phyloP scores from a whole-genome alignment of 345 rosid genomes.

The Linum lewisii region DNA sequence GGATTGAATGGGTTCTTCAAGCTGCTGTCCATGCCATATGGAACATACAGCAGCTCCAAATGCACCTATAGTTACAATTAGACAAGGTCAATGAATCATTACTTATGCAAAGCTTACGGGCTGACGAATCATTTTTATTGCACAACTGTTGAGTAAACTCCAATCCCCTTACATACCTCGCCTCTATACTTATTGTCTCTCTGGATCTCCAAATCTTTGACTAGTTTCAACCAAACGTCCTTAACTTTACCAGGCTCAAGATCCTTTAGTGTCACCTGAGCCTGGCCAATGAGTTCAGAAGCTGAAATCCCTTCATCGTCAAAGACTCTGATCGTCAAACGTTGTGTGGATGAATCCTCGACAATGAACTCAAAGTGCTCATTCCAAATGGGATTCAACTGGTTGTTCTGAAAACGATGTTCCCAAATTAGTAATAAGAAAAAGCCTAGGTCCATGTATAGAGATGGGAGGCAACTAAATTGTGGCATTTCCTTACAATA shows the following conservation, averaged over 20 bases:
- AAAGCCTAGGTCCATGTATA: not conserved
- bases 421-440: not conserved
- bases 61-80: constrained; percentile 71
- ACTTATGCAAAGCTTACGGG: too few species aligned
- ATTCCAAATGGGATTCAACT: constrained; percentile 86
- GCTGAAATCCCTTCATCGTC: constrained; percentile 89
- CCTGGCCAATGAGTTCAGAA: constrained; percentile 71
- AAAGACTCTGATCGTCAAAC: constrained; percentile 57
- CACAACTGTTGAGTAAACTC: too few species aligned
- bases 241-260: constrained; percentile 84
- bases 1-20: constrained; percentile 42
- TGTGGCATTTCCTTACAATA: constrained; percentile 36
- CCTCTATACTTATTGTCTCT: constrained; percentile 85
- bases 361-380: constrained; percentile 78
- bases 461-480: too few species aligned
- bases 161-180: constrained; percentile 47
- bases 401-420: constrained; percentile 43
- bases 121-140: too few species aligned
- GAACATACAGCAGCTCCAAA: constrained; percentile 66
- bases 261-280: constrained; percentile 40
- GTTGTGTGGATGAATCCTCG: constrained; percentile 74
- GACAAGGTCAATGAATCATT: not conserved
- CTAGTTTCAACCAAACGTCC: constrained; percentile 69
- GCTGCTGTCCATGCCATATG: constrained; percentile 50
- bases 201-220: constrained; percentile 75